Percentiles rank a stretch among this genome's conserved stretches.
Conservation (phyloP, 345 rosid genomes). For the Camelina hispida region DNA sequence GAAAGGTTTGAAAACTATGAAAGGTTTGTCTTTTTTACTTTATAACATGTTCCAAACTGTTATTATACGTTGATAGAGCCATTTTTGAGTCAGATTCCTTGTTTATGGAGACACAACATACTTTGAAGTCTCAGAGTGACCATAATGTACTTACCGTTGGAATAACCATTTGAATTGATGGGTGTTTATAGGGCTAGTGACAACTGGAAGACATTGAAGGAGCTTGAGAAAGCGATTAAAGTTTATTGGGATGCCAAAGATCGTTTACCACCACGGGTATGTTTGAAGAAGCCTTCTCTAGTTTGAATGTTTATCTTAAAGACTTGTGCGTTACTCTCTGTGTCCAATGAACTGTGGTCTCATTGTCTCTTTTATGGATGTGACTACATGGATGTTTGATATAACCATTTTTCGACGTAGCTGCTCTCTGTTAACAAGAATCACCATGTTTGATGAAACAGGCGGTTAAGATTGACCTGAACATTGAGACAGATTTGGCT, state of each 20-base stretch:
- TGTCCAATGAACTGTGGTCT: not conserved
- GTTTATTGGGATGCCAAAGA: conserved; percentile 85
- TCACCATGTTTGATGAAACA: conserved; percentile 43
- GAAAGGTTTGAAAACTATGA: not conserved
- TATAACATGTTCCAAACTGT: not conserved
- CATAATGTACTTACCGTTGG: not conserved
- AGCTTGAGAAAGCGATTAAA: conserved; percentile 81
- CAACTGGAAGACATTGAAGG: conserved; percentile 89
- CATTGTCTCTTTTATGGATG: no score
- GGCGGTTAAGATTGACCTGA: conserved; percentile 85
- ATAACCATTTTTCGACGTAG: no score
- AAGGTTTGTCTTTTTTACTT: not conserved
- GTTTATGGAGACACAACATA: no score
- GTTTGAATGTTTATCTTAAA: not conserved
- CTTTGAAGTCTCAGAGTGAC: not conserved
- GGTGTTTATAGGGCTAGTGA: conserved; percentile 62
- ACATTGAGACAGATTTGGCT: conserved; percentile 91
- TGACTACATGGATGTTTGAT: not conserved
- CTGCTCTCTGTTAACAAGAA: conserved; percentile 12
- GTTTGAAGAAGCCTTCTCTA: conserved; percentile 4
- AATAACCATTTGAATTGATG: not conserved
- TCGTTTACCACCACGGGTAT: conserved; percentile 90
- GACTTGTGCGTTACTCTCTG: not conserved
- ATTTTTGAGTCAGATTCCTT: no score
- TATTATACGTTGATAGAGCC: not conserved